Conservation (phyloP, 2,329 filamentous ascomycete genomes). For the Dryadomyces quercivorus region DNA sequence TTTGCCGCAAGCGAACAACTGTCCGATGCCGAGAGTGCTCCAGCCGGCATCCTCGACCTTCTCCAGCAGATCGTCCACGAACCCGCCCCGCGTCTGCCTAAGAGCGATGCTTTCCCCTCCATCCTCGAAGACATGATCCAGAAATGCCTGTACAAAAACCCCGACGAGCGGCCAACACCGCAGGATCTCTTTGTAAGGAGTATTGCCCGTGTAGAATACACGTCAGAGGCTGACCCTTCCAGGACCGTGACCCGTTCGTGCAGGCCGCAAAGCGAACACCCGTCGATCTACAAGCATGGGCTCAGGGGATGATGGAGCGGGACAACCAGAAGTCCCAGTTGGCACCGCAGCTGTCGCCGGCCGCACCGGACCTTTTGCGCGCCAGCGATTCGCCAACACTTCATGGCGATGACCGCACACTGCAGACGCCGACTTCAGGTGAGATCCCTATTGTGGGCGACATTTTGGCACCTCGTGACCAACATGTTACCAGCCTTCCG, state of each 20-base stretch:
- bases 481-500: constrained; percentile 26
- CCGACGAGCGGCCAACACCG: constrained; percentile 80
- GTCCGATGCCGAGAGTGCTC: constrained; percentile 65
- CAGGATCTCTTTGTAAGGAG: constrained; percentile 76
- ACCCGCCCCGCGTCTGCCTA: constrained; percentile 81
- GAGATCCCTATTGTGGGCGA: constrained; percentile 56
- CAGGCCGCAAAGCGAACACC: constrained; percentile 94
- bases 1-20: constrained; percentile 66
- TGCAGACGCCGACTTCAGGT: constrained; percentile 55
- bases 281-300: constrained; percentile 88
- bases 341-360: constrained; percentile 65
- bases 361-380: constrained; percentile 63
- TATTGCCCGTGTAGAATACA: background rate
- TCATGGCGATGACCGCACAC: constrained; percentile 32
- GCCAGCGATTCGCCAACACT: constrained; percentile 46
- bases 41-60: constrained; percentile 89
- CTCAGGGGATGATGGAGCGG: constrained; percentile 82
- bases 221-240: background rate
- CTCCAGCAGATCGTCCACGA: constrained; percentile 97
- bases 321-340: constrained; percentile 94
- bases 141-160: constrained; percentile 84
- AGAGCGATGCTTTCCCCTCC: constrained; percentile 91
- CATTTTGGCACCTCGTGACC: constrained; percentile 42
- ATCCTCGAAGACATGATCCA: constrained; percentile 96
- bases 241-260: constrained; percentile 90